Evolutionary conservation across 2,329 filamentous ascomycete genomes (phyloP), one percentile per base, ranked within the genome.

Genomic region (Fusarium fujikuroi): DNA sequence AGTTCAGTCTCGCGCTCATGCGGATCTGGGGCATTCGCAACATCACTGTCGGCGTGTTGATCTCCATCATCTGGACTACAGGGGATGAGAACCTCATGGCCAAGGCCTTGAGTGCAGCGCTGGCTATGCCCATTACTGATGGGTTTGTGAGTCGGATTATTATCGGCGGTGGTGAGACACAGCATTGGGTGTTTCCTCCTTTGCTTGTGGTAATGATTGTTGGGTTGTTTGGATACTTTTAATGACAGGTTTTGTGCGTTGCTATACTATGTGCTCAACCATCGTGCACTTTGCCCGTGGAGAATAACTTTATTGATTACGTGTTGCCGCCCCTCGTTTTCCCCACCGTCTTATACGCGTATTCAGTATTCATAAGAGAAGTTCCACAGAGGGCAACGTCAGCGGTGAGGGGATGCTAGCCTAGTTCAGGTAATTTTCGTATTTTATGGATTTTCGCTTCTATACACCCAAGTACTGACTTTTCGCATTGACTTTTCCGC

Each of bases 121-220:
- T 70, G 7, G 36, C 37, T n/a, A 30, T 70, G 46, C 67, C 67
- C 2, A 30, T 70, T 0, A 60, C 65, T 1, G 67, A 70, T 37
- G 67, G 67, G 0, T 70, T 70, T 10, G 53, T 70, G 15, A 69
- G 60, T 7, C 54, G 60, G 2, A 30, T 49, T 4, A 3, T 70
- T 2, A 69, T 37, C 7, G 67, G 59, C 0, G 65, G 67, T 2
- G 67, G 67, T 0, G 67, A 69, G 40, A 28, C 60, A 2, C 67
- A 65, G 23, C 67, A 70, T 18, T 70, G 67, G 67, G n/a, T 65
- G 7, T 59, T 70, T 23, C 67, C 67, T 1, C 67, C 67, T 21
- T 4, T 70, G 14, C 39, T 70, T 7, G 25, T 23, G 12, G 32
- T 65, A 3, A 37, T 70, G 37, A 44, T 18, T 14, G 66, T 52